Conservation (phyloP, 345 rosid genomes). For the Raphanus raphanistrum region DNA sequence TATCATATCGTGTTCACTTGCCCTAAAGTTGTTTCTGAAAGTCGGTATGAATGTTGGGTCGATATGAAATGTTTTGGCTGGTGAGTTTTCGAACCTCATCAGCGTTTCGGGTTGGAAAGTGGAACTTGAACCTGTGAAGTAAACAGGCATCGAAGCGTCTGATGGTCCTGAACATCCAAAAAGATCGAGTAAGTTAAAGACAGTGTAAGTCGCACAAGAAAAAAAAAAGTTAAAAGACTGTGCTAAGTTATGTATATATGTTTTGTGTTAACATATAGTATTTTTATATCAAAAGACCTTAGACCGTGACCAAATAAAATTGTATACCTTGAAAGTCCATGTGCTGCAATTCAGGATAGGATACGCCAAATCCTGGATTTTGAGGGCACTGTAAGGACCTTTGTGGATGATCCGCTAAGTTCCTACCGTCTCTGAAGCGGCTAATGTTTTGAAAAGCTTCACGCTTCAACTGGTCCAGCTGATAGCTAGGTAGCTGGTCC, state of each 20-base stretch:
- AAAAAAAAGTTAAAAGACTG: too few species aligned
- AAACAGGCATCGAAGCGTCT: constrained; percentile 8
- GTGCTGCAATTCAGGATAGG: constrained; percentile 18
- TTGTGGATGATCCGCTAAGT: constrained; percentile 32
- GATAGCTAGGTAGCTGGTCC: constrained; percentile 36
- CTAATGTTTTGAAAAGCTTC: constrained; percentile 50
- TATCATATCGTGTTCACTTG: constrained; percentile 1
- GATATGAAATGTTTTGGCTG: constrained; percentile 23
- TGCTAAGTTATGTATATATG: too few species aligned
- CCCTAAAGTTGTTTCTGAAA: constrained; percentile 25
- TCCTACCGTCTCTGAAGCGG: constrained; percentile 28
- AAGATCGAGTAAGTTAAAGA: neutral
- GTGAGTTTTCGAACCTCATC: constrained; percentile 28
- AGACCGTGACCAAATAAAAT: neutral
- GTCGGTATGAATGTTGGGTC: neutral
- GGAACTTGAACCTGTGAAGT: neutral
- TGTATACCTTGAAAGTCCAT: constrained; percentile 24
- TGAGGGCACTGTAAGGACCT: constrained; percentile 41
- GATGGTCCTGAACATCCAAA: constrained; percentile 17
- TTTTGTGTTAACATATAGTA: too few species aligned
- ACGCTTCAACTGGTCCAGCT: constrained; percentile 50
- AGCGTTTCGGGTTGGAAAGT: constrained; percentile 39
- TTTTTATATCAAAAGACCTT: neutral
- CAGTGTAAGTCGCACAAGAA: too few species aligned
- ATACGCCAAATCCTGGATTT: constrained; percentile 15